phyloP scores from a whole-genome alignment of 768 basidiomycete genomes.

The Pleurotus eryngii region DNA sequence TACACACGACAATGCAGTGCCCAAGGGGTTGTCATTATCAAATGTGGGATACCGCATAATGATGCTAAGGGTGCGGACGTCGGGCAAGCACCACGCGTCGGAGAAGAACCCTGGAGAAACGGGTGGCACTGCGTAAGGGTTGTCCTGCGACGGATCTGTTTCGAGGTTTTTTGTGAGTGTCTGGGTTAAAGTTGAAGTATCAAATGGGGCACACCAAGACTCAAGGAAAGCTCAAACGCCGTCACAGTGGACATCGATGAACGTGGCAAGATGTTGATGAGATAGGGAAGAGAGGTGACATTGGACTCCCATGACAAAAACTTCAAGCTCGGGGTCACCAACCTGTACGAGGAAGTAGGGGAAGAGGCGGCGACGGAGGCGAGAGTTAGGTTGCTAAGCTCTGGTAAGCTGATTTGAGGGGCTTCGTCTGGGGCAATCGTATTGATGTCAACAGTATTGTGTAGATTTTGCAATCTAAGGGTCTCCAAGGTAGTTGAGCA shows the following conservation, averaged over 20 bases:
- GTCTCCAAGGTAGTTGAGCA: background rate
- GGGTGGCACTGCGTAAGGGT: background rate
- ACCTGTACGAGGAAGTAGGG: background rate
- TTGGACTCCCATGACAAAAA: background rate
- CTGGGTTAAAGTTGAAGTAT: no score
- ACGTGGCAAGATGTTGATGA: background rate
- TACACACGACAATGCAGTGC: background rate
- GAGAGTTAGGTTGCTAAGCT: background rate
- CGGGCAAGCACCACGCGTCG: background rate
- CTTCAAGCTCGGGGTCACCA: background rate
- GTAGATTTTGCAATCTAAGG: background rate
- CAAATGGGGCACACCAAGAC: background rate
- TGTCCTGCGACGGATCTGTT: background rate
- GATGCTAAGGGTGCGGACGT: background rate
- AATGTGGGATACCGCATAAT: background rate
- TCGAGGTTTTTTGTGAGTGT: no score
- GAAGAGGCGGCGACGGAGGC: background rate
- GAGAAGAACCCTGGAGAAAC: background rate
- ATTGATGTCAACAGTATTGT: background rate
- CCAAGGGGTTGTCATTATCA: background rate
- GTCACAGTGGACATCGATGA: background rate
- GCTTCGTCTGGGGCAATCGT: no score
- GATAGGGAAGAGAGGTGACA: background rate
- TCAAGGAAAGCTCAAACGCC: background rate
- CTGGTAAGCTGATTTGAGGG: background rate